These are phyloP conservation scores for Cocos nucifera DNA, from an alignment of 176 grass and related monocot species.

Conservation along the genomic window DNA sequence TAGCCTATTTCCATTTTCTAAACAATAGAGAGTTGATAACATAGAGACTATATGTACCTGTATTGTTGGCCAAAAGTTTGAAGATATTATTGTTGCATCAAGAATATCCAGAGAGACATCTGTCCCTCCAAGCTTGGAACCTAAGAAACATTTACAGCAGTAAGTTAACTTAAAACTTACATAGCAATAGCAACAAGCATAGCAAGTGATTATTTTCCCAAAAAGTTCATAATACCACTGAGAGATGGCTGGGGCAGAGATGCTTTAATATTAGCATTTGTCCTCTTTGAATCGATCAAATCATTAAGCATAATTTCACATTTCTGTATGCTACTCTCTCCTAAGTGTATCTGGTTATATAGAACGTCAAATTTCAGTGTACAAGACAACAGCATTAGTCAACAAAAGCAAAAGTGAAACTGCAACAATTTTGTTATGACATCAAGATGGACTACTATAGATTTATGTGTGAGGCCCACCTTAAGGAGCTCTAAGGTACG, in stretches of 20 bases:
- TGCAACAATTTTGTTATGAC: no score
- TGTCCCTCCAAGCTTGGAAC: constrained; percentile 46
- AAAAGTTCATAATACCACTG: constrained; percentile 20
- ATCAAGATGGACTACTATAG: no score
- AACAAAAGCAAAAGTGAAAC: not conserved
- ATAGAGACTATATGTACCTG: constrained; percentile 39
- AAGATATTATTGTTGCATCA: constrained; percentile 94
- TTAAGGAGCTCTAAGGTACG: constrained; percentile 96
- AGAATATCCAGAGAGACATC: constrained; percentile 61
- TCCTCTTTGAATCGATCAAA: constrained; percentile 95
- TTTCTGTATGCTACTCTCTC: constrained; percentile 97
- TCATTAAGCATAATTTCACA: constrained; percentile 99
- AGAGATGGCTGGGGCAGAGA: constrained; percentile 32
- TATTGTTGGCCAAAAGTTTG: constrained; percentile 96
- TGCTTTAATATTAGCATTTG: constrained; percentile 96
- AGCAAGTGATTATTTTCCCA: no score
- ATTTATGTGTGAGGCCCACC: constrained; percentile 32
- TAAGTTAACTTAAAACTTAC: no score
- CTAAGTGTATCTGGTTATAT: constrained; percentile 84
- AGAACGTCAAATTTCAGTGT: constrained; percentile 2
- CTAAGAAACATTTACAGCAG: constrained; percentile 19
- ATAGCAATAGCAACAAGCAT: no score
- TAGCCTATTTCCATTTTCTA: no score
- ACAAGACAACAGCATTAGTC: not conserved
- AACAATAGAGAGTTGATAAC: not conserved